Base-by-base conservation (phyloP, 192 early-diverging fungal genomes). In the Rhizophagus clarus region DNA sequence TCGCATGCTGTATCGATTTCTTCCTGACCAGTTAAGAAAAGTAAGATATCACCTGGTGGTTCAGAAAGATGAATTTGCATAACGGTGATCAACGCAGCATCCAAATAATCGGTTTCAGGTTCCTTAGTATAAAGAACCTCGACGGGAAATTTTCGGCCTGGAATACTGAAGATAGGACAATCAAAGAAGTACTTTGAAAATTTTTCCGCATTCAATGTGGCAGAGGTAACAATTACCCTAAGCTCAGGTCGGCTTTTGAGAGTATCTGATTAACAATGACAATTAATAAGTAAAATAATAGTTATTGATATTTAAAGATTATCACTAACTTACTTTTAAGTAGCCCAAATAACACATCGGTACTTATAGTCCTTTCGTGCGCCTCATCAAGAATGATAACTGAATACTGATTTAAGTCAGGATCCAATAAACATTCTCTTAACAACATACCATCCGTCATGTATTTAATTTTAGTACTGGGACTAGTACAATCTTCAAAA, bases 371-470 rank as follows among this genome's bases (percentile, higher is more conserved):
- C 71, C 98, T 91, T 87, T 99, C 98, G 91, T 99, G 98, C 24
- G 98, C 98, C 82, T 99, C 98, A 81, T 99, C 98, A 83, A 99
- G 89, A 80, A 99, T 93, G 42, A 99, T 89, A 12, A 95, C 93
- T n/a, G 93, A 92, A 86, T 99, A 99, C 76, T 93, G 92, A 12
- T 82, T 87, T 81, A 99, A 87, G 40, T 90, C 88, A 1, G 94
- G 88, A 77, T 97, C 95, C 0, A 96, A 90, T 68, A 99, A 88
- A 77, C 95, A 93, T 81, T 99, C 98, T 81, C 97, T 90, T 69
- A 98, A 85, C 26, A 99, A 81, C 93, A 98, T 96, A 86, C 98
- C 98, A 80, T 98, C 98, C 20, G 98, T 99, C 98, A 99, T 98
- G 86, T 98, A 98, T 85, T 98, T 99, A 80, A 99, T 95, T 76